These are phyloP conservation scores for Chalciporus sphaerocephalus DNA, from an alignment of 768 basidiomycete genomes.

Conservation along the genomic window DNA sequence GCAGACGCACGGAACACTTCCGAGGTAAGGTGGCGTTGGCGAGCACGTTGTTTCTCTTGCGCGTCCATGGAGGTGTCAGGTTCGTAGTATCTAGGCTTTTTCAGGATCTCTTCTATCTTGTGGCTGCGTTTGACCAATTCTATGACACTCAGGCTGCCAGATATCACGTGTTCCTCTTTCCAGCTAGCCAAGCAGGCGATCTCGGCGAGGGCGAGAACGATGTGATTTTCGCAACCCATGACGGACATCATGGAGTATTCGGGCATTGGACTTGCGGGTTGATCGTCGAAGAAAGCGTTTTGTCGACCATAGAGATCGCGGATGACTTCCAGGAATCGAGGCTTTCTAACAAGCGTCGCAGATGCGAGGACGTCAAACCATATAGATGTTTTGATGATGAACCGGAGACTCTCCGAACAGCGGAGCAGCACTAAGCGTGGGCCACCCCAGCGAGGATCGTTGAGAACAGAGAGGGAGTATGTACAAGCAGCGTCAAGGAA, in stretches of 20 bases:
- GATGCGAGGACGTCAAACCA: slow-evolving; percentile 87
- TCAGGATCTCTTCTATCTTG: slow-evolving; percentile 44
- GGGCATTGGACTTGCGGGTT: slow-evolving; percentile 35
- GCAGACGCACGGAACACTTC: slow-evolving; percentile 74
- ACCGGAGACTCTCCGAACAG: slow-evolving; percentile 51
- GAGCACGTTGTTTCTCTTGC: slow-evolving; percentile 12
- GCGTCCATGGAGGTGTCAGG: not conserved
- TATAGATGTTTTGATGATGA: slow-evolving; percentile 78
- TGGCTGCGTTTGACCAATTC: slow-evolving; percentile 53
- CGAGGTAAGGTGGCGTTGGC: slow-evolving; percentile 44
- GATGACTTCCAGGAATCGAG: slow-evolving; percentile 55
- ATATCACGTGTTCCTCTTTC: slow-evolving; percentile 45
- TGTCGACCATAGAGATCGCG: slow-evolving; percentile 46
- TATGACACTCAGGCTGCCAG: slow-evolving; percentile 53
- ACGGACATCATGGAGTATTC: slow-evolving; percentile 72
- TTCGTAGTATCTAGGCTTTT: slow-evolving; percentile 12
- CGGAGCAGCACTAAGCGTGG: slow-evolving; percentile 43
- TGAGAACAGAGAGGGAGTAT: slow-evolving; percentile 51
- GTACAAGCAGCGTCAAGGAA: slow-evolving; percentile 60
- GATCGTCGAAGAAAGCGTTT: slow-evolving; percentile 23
- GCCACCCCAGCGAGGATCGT: slow-evolving; percentile 33
- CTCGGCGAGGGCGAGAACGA: slow-evolving; percentile 77
- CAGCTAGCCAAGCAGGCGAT: slow-evolving; percentile 60
- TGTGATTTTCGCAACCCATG: slow-evolving; percentile 81
- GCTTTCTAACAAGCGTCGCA: slow-evolving; percentile 57